phyloP scores from a whole-genome alignment of 108 stramenopile genomes.

The Seminavis robusta region DNA sequence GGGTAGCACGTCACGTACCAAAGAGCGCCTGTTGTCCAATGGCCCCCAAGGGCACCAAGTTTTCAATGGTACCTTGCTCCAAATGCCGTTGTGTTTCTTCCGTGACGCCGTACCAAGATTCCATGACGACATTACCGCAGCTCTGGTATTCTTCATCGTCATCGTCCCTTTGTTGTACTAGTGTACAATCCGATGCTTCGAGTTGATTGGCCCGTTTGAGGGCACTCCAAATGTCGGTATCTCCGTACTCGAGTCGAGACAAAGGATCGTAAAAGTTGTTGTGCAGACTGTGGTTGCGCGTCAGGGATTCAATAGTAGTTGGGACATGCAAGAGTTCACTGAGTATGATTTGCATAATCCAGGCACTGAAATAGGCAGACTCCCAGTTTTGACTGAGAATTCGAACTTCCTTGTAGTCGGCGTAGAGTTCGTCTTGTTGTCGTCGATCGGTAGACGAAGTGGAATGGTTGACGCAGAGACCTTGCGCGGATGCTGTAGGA shows the following conservation, averaged over 20 bases:
- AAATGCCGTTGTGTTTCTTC: no score
- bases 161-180: conserved; percentile 1
- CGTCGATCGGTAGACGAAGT: conserved; percentile 12
- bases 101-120: conserved; percentile 14
- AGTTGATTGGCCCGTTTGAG: neutral
- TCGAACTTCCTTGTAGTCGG: conserved; percentile 13
- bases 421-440: neutral
- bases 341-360: conserved; percentile 33
- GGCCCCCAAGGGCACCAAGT: conserved; percentile 15
- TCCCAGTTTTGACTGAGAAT: conserved; percentile 29
- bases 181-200: neutral
- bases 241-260: conserved; percentile 10
- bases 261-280: conserved; percentile 17
- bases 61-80: no score
- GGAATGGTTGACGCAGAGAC: no score
- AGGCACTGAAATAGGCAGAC: conserved; percentile 5
- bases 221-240: neutral
- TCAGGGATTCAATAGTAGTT: conserved; percentile 9
- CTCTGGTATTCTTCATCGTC: conserved; percentile 10
- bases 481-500: conserved; percentile 4
- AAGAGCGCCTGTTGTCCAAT: conserved; percentile 17
- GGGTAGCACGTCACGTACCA: conserved; percentile 34
- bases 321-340: conserved; percentile 25
- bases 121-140: conserved; percentile 24
- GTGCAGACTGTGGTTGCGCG: conserved; percentile 3